phyloP scores from a whole-genome alignment of 257 asterid genomes.

The Paraleonurus japonicus region DNA sequence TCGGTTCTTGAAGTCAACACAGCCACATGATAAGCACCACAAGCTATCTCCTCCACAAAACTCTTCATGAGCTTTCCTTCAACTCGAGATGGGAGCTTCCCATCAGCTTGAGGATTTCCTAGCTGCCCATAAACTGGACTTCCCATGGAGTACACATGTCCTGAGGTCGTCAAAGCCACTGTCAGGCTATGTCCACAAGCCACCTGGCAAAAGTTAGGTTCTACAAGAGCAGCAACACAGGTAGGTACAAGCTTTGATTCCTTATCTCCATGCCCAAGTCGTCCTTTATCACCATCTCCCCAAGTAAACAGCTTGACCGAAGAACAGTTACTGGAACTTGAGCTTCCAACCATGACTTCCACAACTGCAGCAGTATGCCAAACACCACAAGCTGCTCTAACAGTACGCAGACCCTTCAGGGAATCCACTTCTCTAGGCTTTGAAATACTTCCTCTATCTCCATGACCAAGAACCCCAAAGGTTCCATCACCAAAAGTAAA shows the following conservation, averaged over 20 bases:
- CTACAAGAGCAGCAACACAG: conserved; percentile 96
- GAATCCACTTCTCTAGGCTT: conserved; percentile 94
- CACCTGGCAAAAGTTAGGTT: conserved; percentile 91
- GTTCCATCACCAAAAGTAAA: conserved; percentile 96
- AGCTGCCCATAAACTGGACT: conserved; percentile 94
- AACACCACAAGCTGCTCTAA: conserved; percentile 88
- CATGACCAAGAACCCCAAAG: conserved; percentile 94
- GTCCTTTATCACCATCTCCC: conserved; percentile 97
- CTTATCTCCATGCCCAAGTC: conserved; percentile 92
- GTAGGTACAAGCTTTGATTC: conserved; percentile 91
- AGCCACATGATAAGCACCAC: conserved; percentile 94
- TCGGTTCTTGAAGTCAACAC: conserved; percentile 87
- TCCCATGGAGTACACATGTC: conserved; percentile 88
- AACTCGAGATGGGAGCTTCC: conserved; percentile 77
- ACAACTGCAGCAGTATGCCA: conserved; percentile 99
- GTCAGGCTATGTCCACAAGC: conserved; percentile 95
- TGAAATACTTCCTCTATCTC: conserved; percentile 66
- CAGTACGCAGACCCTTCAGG: conserved; percentile 89
- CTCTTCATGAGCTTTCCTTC: conserved; percentile 80
- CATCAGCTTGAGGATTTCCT: conserved; percentile 86
- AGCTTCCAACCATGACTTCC: conserved; percentile 94
- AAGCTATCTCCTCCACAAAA: conserved; percentile 88
- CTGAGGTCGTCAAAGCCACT: conserved; percentile 85
- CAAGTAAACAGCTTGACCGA: conserved; percentile 92
- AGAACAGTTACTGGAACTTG: conserved; percentile 90